Percentiles rank a stretch among this genome's conserved stretches.
phyloP scores from a whole-genome alignment of 2,329 filamentous ascomycete genomes.

The Ceratocystiopsis sp. region DNA sequence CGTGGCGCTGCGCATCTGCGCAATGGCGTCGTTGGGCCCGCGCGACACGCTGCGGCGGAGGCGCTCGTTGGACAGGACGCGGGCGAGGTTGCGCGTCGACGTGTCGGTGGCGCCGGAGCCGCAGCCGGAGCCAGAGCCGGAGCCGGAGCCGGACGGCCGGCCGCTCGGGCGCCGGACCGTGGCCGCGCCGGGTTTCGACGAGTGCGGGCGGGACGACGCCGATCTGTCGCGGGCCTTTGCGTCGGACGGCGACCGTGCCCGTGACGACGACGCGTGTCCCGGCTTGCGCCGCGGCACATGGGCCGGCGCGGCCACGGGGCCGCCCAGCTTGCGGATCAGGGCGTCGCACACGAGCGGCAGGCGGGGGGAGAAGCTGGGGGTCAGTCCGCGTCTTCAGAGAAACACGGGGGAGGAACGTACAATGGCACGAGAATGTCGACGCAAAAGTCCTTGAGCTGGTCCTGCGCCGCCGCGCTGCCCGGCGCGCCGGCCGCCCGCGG shows the following conservation, averaged over 20 bases:
- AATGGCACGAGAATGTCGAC: constrained; percentile 68
- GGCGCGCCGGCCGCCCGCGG: too few relatives aligned
- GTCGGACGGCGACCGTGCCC: neutral
- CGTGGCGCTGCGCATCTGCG: constrained; percentile 51
- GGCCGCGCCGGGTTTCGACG: constrained; percentile 30
- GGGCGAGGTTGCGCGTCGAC: constrained; percentile 37
- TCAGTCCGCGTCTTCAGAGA: too few relatives aligned
- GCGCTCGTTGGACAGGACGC: constrained; percentile 43
- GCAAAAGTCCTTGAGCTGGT: constrained; percentile 60
- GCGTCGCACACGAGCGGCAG: constrained; percentile 53
- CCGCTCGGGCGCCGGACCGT: too few relatives aligned
- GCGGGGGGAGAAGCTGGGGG: constrained; percentile 55
- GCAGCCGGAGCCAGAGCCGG: too few relatives aligned
- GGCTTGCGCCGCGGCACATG: too few relatives aligned
- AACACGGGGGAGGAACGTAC: constrained; percentile 25
- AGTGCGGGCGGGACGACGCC: constrained; percentile 20
- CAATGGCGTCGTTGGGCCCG: constrained; percentile 40
- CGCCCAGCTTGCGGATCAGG: constrained; percentile 63
- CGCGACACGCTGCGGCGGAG: constrained; percentile 36
- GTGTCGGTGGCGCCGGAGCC: constrained; percentile 26
- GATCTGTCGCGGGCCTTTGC: constrained; percentile 1
- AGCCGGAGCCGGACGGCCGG: too few relatives aligned
- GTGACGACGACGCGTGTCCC: too few relatives aligned
- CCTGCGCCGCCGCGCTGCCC: too few relatives aligned
- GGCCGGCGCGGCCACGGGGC: constrained; percentile 47